These are phyloP conservation scores for Tilletiaria anomala DNA, from an alignment of 1,284 basidiomycete genomes.

Conservation along the genomic window DNA sequence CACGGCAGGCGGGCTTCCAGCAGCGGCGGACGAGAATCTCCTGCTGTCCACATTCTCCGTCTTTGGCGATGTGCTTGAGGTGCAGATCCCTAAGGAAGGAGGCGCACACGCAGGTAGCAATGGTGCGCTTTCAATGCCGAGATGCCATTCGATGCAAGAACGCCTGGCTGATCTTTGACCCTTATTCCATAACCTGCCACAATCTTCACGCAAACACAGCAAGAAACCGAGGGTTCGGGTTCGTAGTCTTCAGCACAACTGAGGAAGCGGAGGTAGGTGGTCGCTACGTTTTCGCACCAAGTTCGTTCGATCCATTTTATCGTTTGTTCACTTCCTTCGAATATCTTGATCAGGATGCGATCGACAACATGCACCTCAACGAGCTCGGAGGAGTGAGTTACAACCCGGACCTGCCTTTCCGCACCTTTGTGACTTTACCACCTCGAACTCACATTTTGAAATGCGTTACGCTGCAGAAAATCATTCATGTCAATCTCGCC, in stretches of 20 bases:
- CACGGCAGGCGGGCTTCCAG: slow-evolving; percentile 11
- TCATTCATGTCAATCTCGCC: slow-evolving; percentile 12
- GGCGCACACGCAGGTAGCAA: not conserved
- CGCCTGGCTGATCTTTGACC: no score
- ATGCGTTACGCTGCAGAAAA: no score
- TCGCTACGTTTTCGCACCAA: no score
- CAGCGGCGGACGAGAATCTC: slow-evolving; percentile 5
- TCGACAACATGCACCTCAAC: slow-evolving; percentile 23
- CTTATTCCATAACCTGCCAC: no score
- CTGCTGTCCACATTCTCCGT: slow-evolving; percentile 7
- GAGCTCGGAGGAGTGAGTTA: slow-evolving; percentile 6
- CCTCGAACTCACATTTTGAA: not conserved
- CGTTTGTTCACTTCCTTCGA: no score
- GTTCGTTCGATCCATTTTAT: no score
- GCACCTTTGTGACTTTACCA: not conserved
- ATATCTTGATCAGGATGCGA: no score
- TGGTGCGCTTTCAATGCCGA: no score
- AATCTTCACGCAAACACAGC: not conserved
- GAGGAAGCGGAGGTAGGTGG: slow-evolving; percentile 11
- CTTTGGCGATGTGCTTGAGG: slow-evolving; percentile 17
- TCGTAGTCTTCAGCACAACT: slow-evolving; percentile 9
- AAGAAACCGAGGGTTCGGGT: slow-evolving; percentile 12
- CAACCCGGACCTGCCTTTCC: no score
- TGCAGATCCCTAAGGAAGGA: slow-evolving; percentile 10
- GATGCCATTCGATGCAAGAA: no score